A percentile compares a stretch with the other conserved stretches of the same genome.
phyloP scores from a whole-genome alignment of 495 filamentous ascomycete species.

The Annulohypoxylon moriforme region DNA sequence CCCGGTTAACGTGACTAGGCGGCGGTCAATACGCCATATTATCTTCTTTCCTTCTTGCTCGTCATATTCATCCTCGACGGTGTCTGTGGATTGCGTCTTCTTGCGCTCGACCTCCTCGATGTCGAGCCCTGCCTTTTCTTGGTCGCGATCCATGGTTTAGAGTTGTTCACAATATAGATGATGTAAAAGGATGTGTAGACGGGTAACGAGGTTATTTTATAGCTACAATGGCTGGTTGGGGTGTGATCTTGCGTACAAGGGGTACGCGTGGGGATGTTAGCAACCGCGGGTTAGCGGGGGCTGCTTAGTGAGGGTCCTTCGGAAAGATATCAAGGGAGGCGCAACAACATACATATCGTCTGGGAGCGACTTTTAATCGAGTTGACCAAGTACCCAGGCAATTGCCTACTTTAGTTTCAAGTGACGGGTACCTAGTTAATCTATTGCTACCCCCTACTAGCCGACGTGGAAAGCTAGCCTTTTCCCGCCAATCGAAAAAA shows the following conservation, averaged over 20 bases:
- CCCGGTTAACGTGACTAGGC: slow-evolving; percentile 68
- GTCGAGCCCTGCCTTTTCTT: slow-evolving; percentile 38
- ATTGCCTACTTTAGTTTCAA: background rate
- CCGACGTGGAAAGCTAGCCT: background rate
- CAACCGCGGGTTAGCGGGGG: slow-evolving; percentile 32
- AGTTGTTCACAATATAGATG: background rate
- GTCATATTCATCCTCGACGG: slow-evolving; percentile 26
- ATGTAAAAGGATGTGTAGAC: background rate
- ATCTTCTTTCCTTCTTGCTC: slow-evolving; percentile 52
- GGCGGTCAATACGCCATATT: slow-evolving; percentile 67
- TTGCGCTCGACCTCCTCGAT: slow-evolving; percentile 42
- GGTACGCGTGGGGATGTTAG: slow-evolving; percentile 20
- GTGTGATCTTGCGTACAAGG: background rate
- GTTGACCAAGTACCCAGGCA: background rate
- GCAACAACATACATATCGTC: slow-evolving; percentile 16
- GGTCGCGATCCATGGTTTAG: slow-evolving; percentile 43
- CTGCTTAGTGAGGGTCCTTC: slow-evolving; percentile 8
- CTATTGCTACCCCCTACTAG: background rate
- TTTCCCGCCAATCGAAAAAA: background rate
- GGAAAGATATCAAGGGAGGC: background rate
- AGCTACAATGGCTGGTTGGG: background rate
- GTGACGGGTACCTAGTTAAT: background rate
- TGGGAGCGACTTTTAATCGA: background rate
- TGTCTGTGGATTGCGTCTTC: slow-evolving; percentile 23
- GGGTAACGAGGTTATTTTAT: slow-evolving; percentile 23